These are phyloP conservation scores for Picea sitchensis DNA, from an alignment of 75 land plant genomes.

Conservation along the genomic window DNA sequence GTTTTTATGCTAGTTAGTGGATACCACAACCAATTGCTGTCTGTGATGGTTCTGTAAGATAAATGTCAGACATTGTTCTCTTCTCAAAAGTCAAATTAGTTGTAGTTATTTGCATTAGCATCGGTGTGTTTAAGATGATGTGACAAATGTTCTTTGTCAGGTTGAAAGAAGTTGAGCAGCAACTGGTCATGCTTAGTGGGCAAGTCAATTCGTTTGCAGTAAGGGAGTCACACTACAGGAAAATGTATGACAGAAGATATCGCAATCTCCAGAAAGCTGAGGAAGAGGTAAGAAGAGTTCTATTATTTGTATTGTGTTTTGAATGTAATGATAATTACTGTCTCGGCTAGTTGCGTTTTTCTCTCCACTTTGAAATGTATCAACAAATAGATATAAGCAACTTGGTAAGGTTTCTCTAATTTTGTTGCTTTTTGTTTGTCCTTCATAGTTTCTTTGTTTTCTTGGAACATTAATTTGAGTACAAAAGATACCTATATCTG, in stretches of 20 bases:
- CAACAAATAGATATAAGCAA: background rate
- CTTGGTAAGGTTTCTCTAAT: background rate
- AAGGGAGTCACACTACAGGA: slow-evolving; percentile 18
- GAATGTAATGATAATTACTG: background rate
- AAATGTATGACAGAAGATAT: slow-evolving; percentile 32
- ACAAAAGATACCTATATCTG: background rate
- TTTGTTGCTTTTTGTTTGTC: background rate
- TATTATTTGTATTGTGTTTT: background rate
- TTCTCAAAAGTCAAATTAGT: background rate
- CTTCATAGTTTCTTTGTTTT: background rate
- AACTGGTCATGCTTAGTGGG: no score
- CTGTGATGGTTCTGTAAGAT: background rate
- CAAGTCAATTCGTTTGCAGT: no score
- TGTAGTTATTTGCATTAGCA: background rate
- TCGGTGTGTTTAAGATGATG: background rate
- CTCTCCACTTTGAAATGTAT: background rate
- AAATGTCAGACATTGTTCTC: no score
- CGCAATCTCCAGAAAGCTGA: slow-evolving; percentile 67
- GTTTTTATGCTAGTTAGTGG: background rate
- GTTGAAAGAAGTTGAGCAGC: no score
- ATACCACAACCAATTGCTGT: background rate
- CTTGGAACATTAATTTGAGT: background rate
- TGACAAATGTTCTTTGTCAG: no score
- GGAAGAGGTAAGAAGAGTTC: slow-evolving; percentile 49
- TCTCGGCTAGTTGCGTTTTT: background rate